Percentiles rank a stretch among this genome's conserved stretches.
phyloP scores from a whole-genome alignment of 2,329 filamentous ascomycete species.

The Exophiala sp. region DNA sequence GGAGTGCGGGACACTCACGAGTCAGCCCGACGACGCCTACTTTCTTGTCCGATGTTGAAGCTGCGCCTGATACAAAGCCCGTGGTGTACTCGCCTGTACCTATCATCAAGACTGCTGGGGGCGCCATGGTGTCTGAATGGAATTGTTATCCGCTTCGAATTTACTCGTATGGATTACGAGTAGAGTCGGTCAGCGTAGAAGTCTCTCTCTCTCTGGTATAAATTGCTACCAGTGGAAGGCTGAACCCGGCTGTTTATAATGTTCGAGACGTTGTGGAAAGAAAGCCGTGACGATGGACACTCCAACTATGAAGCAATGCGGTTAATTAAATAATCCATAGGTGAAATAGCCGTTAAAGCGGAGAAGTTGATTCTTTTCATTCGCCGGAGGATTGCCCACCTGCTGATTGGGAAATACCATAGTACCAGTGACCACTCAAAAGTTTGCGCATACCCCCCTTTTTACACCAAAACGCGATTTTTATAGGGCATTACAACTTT shows the following conservation, averaged over 20 bases:
- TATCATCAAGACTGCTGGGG: constrained; percentile 70
- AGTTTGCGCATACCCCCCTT: too few species aligned
- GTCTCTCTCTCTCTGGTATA: too few species aligned
- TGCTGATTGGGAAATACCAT: neutral
- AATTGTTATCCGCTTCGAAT: neutral
- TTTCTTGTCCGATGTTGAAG: constrained; percentile 90
- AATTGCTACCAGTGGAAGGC: neutral
- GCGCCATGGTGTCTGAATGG: constrained; percentile 45
- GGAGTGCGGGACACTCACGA: constrained; percentile 11
- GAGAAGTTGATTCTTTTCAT: neutral
- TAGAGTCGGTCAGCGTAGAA: too few species aligned
- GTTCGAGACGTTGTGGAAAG: neutral
- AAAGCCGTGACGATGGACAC: neutral
- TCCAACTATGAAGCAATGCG: neutral
- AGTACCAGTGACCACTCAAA: too few species aligned
- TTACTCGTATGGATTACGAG: too few species aligned
- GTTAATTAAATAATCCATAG: neutral
- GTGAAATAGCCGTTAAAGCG: neutral
- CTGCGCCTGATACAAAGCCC: constrained; percentile 80
- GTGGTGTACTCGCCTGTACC: constrained; percentile 97
- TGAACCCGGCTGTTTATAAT: neutral
- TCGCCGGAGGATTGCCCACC: neutral
- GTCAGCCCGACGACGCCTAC: constrained; percentile 89
- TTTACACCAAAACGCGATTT: too few species aligned
- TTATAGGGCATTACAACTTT: too few species aligned